These are phyloP conservation scores for Spinellus fusiger DNA, from an alignment of 192 early-diverging fungal species.

Conservation along the genomic window DNA sequence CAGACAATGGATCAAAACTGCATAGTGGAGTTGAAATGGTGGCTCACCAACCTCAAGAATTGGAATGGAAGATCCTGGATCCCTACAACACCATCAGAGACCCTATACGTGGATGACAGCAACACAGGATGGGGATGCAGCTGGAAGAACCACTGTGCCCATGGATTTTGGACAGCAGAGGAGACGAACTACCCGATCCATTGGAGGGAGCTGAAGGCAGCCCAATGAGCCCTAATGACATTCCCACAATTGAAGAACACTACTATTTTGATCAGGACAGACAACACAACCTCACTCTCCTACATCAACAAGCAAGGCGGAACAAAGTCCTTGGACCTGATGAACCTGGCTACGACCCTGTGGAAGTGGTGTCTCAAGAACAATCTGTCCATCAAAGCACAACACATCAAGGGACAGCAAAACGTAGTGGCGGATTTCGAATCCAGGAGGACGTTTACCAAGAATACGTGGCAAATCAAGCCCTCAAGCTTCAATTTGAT, in stretches of 20 bases:
- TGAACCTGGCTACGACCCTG: background rate
- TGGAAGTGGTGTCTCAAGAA: conserved; percentile 11
- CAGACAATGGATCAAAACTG: background rate
- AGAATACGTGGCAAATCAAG: conserved; percentile 15
- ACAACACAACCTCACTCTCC: no score
- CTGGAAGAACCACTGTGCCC: background rate
- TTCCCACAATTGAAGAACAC: background rate
- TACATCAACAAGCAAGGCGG: no score
- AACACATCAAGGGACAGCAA: background rate
- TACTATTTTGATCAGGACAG: no score
- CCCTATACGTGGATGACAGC: conserved; percentile 21
- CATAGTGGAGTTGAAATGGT: background rate
- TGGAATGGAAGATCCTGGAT: conserved; percentile 23
- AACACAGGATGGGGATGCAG: conserved; percentile 21
- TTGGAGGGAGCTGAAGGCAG: conserved; percentile 21
- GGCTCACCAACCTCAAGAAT: background rate
- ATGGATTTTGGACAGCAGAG: conserved; percentile 7
- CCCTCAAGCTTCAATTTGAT: conserved; percentile 1
- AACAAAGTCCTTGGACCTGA: no score
- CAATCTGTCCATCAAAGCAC: background rate
- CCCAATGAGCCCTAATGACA: background rate
- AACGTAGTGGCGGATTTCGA: conserved; percentile 15
- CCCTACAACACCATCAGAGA: conserved; percentile 4
- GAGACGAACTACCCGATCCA: conserved; percentile 18
- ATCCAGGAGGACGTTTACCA: conserved; percentile 6